Percentiles rank a stretch among this genome's conserved stretches.
These are phyloP conservation scores for Solanum dulcamara DNA, from an alignment of 257 asterid genomes.

Conservation along the genomic window DNA sequence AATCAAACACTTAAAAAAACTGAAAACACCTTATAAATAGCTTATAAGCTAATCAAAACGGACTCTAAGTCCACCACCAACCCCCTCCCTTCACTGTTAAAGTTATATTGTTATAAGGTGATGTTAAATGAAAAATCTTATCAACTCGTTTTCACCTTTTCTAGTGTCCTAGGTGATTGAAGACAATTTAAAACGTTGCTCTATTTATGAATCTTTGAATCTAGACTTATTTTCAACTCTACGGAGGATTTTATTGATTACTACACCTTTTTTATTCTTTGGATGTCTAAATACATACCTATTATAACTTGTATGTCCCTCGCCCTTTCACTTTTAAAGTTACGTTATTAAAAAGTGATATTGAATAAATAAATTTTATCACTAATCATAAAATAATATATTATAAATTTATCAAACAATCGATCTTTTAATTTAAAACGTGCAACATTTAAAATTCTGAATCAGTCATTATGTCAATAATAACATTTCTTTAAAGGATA, in stretches of 20 bases:
- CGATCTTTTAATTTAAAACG: not conserved
- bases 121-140: not conserved
- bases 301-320: not conserved
- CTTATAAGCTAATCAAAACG: too few relatives aligned
- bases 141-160: not conserved
- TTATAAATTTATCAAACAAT: not conserved
- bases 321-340: not conserved
- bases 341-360: not conserved
- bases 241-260: not conserved
- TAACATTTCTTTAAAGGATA: conserved; percentile 1
- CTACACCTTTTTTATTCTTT: not conserved
- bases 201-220: not conserved
- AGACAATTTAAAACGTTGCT: not conserved
- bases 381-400: not conserved
- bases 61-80: too few relatives aligned
- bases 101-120: not conserved
- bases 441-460: not conserved
- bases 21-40: too few relatives aligned
- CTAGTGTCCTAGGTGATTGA: not conserved
- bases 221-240: not conserved
- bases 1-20: too few relatives aligned
- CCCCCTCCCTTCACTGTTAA: not conserved
- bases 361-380: not conserved
- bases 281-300: not conserved
- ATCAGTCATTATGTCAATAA: not conserved